These are phyloP conservation scores for Lactarius quietus DNA, from an alignment of 768 basidiomycete species.

Conservation along the genomic window DNA sequence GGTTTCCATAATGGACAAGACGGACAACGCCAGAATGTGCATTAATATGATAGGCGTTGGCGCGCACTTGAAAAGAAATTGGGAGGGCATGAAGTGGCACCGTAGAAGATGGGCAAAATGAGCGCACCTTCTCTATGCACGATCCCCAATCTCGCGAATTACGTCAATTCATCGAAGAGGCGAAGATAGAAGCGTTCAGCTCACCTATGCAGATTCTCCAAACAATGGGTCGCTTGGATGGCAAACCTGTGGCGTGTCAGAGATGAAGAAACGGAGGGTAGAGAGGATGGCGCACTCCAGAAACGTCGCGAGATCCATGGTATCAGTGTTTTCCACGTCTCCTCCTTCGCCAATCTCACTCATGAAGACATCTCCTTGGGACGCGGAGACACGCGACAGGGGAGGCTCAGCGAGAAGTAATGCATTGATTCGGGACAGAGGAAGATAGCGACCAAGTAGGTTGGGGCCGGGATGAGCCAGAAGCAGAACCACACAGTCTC, in stretches of 20 bases:
- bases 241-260: conserved; percentile 49
- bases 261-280: conserved; percentile 17
- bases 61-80: conserved; percentile 46
- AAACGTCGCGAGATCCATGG: conserved; percentile 76
- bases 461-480: conserved; percentile 69
- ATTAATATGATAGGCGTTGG: conserved; percentile 73
- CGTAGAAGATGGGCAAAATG: background rate
- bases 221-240: conserved; percentile 68
- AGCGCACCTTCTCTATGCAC: conserved; percentile 63
- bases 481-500: conserved; percentile 68
- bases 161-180: conserved; percentile 15
- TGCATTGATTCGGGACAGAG: conserved; percentile 61
- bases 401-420: conserved; percentile 54
- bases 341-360: conserved; percentile 46
- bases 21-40: conserved; percentile 66
- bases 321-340: conserved; percentile 57
- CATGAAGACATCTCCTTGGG: conserved; percentile 51
- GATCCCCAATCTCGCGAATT: conserved; percentile 44
- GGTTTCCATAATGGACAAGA: conserved; percentile 72
- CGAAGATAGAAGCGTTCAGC: conserved; percentile 21
- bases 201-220: conserved; percentile 63
- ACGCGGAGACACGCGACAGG: conserved; percentile 41
- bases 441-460: conserved; percentile 65
- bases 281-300: conserved; percentile 51
- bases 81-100: background rate